These are phyloP conservation scores for Endocalyx cinctus DNA, from an alignment of 2,329 filamentous ascomycete genomes.

Conservation along the genomic window DNA sequence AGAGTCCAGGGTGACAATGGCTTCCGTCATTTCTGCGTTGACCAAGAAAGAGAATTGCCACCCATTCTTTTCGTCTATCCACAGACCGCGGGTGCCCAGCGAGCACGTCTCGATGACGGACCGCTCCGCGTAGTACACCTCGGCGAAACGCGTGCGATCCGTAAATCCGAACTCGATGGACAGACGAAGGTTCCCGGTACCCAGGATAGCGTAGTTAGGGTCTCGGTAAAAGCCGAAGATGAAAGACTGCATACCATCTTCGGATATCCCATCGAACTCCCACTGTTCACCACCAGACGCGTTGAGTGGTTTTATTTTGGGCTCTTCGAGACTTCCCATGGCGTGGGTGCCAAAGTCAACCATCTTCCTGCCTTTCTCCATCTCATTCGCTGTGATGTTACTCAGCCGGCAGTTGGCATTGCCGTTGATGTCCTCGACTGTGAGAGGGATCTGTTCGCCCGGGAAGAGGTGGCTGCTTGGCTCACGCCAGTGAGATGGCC, in stretches of 20 bases:
- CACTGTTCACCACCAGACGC: slow-evolving; percentile 24
- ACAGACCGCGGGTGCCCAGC: no score
- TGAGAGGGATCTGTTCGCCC: no score
- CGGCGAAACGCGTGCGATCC: slow-evolving; percentile 16
- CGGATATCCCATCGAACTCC: slow-evolving; percentile 25
- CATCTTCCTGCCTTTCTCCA: no score
- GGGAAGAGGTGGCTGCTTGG: no score
- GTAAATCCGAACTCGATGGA: slow-evolving; percentile 18
- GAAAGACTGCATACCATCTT: slow-evolving; percentile 17
- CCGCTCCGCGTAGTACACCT: slow-evolving; percentile 18
- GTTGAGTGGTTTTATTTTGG: slow-evolving; percentile 20
- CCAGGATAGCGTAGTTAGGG: slow-evolving; percentile 23
- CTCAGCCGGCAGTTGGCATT: no score
- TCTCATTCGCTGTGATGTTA: no score
- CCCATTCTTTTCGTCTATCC: neutral
- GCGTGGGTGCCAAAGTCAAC: no score
- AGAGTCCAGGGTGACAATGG: slow-evolving; percentile 5
- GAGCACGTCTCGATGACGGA: slow-evolving; percentile 18
- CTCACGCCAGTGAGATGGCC: no score
- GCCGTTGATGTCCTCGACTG: no score
- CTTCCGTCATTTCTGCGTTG: slow-evolving; percentile 9
- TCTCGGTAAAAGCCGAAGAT: slow-evolving; percentile 26
- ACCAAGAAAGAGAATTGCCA: slow-evolving; percentile 4
- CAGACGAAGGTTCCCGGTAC: slow-evolving; percentile 22
- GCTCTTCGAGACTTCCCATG: slow-evolving; percentile 6